Conservation (phyloP, 2,329 filamentous ascomycete genomes). For the Colletotrichum cuscutae region DNA sequence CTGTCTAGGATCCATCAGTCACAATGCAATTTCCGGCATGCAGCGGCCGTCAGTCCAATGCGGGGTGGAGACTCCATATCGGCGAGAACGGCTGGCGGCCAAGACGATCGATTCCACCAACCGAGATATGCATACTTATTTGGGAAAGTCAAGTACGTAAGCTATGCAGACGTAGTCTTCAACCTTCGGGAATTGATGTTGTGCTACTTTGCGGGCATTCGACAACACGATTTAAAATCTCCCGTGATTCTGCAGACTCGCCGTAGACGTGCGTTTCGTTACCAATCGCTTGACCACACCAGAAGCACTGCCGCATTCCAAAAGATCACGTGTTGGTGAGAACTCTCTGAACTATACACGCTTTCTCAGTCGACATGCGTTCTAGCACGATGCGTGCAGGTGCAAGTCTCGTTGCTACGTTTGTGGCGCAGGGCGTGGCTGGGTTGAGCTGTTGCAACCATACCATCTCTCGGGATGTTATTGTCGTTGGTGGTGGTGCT, state of each 20-base stretch:
- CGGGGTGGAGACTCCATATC: background rate
- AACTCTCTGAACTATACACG: background rate
- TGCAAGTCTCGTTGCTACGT: background rate
- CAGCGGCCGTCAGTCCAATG: background rate
- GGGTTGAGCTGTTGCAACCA: background rate
- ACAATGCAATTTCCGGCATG: slow-evolving; percentile 1
- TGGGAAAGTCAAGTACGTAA: background rate
- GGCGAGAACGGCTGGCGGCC: background rate
- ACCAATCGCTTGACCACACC: background rate
- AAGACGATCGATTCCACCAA: background rate
- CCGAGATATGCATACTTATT: background rate
- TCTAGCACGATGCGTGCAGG: background rate
- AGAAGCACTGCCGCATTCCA: background rate
- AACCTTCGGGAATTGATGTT: background rate
- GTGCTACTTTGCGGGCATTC: too few relatives aligned
- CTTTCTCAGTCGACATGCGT: background rate
- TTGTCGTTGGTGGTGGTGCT: slow-evolving; percentile 54
- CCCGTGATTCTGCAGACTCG: background rate
- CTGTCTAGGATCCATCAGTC: background rate
- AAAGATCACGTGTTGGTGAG: background rate
- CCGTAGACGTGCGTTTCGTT: background rate
- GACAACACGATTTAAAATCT: background rate
- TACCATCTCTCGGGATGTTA: slow-evolving; percentile 38
- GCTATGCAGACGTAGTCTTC: too few relatives aligned
- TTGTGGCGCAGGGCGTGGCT: background rate